phyloP scores from a whole-genome alignment of 345 rosid genomes.

The Hypericum androsaemum region DNA sequence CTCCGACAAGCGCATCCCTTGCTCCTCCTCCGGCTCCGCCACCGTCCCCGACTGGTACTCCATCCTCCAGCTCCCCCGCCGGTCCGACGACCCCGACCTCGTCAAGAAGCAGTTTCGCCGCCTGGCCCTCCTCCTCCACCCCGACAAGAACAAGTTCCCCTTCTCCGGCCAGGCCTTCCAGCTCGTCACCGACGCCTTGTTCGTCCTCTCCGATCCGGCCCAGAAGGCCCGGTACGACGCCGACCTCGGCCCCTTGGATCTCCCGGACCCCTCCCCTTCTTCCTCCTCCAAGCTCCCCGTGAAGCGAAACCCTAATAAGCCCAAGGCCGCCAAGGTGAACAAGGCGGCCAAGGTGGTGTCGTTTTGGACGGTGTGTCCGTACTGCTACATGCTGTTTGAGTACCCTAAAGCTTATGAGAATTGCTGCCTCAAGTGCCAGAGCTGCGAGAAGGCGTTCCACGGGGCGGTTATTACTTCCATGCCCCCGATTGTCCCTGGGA shows the following conservation, averaged over 20 bases:
- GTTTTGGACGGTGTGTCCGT: slow-evolving; percentile 94
- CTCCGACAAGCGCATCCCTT: slow-evolving; percentile 49
- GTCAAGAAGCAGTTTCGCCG: slow-evolving; percentile 77
- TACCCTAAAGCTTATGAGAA: slow-evolving; percentile 66
- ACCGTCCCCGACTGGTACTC: slow-evolving; percentile 57
- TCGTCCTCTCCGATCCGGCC: slow-evolving; percentile 45
- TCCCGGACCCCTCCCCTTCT: slow-evolving; percentile 11
- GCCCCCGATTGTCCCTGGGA: slow-evolving; percentile 74
- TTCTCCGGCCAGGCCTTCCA: slow-evolving; percentile 73
- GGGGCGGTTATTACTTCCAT: slow-evolving; percentile 42
- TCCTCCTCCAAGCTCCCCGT: slow-evolving; percentile 32
- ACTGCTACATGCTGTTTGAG: slow-evolving; percentile 70
- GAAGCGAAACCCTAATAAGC: slow-evolving; percentile 29
- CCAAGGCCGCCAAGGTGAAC: neutral
- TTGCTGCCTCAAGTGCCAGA: slow-evolving; percentile 73
- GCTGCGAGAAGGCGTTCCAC: slow-evolving; percentile 65
- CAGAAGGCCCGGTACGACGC: slow-evolving; percentile 54
- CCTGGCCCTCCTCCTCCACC: slow-evolving; percentile 78
- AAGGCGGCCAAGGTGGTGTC: slow-evolving; percentile 26
- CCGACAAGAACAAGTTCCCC: slow-evolving; percentile 70
- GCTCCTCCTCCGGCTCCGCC: slow-evolving; percentile 13
- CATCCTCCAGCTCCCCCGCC: slow-evolving; percentile 55
- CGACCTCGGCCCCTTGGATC: slow-evolving; percentile 43
- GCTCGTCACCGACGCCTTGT: slow-evolving; percentile 84
- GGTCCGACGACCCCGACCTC: slow-evolving; percentile 43